Evolutionary conservation across 352 stramenopile genomes (phyloP), one percentile per base, ranked within the genome.

Genomic region (Blastocystis sp.): DNA sequence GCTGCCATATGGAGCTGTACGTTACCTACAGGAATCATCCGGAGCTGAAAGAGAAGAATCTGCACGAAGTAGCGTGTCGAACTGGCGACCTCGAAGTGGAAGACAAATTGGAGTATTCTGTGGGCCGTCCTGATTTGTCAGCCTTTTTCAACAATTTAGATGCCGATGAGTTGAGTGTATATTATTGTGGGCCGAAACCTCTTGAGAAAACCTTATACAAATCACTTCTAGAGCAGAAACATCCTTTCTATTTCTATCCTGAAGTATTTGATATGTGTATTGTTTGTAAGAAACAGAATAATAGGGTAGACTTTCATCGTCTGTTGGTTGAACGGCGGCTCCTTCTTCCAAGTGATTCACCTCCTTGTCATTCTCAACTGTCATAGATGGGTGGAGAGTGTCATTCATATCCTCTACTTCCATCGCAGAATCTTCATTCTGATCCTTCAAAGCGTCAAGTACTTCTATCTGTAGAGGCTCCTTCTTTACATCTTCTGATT

Each of bases 241-340:
- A 37, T 45, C 53, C 15, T 3, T 84, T 68, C 50, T 11, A 9
- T 13, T 54, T 55, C 47, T 55, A 84, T 69, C 18, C 50, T 7
- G 73, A 84, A 29, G 73, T 84, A 15, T 84, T 84, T 8, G 53
- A 84, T 69, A 84, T 84, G 73, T 84, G 26, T 8, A 0, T 34
- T 77, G 66, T 77, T 77, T 77, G 66, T 56, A 26, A 34, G 50
- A 55, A 77, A 53, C 18, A 66, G 37, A 34, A 34, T 34, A 34
- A 34, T 34, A 34, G 29, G 29, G 29, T 34, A 34, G 1, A 34
- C 29, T 34, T 34, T 34, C 29, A 34, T 34, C 29, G 29, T 34
- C 29, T 34, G 29, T 34, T 20, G 53, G 53, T 61, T 61, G 53
- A 61, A 1, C 29, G 1, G 29, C 29, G 29, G 0, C 1, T 34